Evolutionary conservation across 495 filamentous ascomycete genomes (phyloP), one percentile per base, ranked within the genome.

Genomic region (Penicillium roqueforti): DNA sequence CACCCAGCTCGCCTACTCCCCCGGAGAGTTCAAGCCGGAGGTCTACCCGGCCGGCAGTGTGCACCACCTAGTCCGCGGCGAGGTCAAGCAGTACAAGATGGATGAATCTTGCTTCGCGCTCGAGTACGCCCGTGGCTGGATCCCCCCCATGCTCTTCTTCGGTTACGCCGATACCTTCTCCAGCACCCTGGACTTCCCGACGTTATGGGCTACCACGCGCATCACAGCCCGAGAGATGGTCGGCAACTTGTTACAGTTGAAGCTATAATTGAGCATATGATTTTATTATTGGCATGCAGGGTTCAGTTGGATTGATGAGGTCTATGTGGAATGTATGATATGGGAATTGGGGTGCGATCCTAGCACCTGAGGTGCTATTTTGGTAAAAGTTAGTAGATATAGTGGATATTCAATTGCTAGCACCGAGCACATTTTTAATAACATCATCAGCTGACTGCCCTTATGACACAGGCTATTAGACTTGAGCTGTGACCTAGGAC

Each of bases 101-200:
- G 81, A 85, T 52, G 78, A 79, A 40, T 79, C 79, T 40, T 95
- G 89, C 80, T 92, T 89, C 66, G 89, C 89, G 38, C 81, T 95
- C 47, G 89, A 93, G 77, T 89, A 92, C 74, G 89, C 89, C 22
- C 83, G 88, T 60, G 89, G 89, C 61, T 93, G 88, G 87, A 92
- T 95, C 69, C 89, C 89, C 47, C 86, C 85, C 55, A 93, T 95
- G 89, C 74, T 95, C 25, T 83, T 85, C 70, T 93, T 95, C 71
- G 89, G 89, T 16, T 92, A 84, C 65, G 86, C 88, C 57, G 89
- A 93, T 75, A 83, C 80, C 52, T 77, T 92, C 54, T 80, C 76
- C 45, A 87, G 83, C 65, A 91, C 87, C 6, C 75, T 92, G 49
- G 88, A 93, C 65, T 76, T 92, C 68, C 81, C 78, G 5, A 92